These are phyloP conservation scores for Sphaerulina vaccinii DNA, from an alignment of 2,329 filamentous ascomycete genomes.

Conservation along the genomic window DNA sequence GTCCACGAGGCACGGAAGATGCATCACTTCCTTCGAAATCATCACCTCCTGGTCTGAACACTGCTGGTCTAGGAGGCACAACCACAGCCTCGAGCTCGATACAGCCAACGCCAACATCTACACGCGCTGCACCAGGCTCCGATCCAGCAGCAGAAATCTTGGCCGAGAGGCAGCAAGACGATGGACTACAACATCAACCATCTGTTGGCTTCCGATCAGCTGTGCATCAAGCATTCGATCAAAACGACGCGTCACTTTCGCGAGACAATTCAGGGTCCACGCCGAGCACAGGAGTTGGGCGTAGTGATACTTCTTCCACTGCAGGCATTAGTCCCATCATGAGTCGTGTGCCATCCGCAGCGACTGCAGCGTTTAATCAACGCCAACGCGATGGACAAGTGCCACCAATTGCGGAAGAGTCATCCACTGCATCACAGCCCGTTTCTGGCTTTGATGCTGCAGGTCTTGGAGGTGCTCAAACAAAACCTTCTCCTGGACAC, in stretches of 20 bases:
- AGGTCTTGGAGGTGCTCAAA: conserved; percentile 34
- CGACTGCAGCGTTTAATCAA: conserved; percentile 32
- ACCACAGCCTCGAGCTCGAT: conserved; percentile 21
- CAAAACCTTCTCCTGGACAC: conserved; percentile 42
- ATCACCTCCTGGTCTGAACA: conserved; percentile 10
- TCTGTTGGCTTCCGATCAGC: conserved; percentile 50
- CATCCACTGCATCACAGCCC: conserved; percentile 37
- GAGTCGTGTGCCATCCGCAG: conserved; percentile 52
- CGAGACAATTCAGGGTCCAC: conserved; percentile 40
- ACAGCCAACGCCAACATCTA: conserved; percentile 22
- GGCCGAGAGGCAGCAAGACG: conserved; percentile 20
- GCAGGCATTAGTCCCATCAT: conserved; percentile 66
- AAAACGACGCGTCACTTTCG: conserved; percentile 54
- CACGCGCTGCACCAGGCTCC: conserved; percentile 9
- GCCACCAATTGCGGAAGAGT: conserved; percentile 57
- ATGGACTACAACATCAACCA: conserved; percentile 50
- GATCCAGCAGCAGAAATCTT: conserved; percentile 23
- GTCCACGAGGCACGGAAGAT: conserved; percentile 8
- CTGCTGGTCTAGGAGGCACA: neutral
- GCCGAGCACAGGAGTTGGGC: conserved; percentile 22
- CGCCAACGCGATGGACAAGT: conserved; percentile 46
- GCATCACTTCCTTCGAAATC: neutral
- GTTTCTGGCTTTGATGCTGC: conserved; percentile 36
- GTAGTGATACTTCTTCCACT: conserved; percentile 64
- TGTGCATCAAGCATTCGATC: conserved; percentile 66